Conservation (phyloP, 495 filamentous ascomycete species). For the Penicillium antarcticum region DNA sequence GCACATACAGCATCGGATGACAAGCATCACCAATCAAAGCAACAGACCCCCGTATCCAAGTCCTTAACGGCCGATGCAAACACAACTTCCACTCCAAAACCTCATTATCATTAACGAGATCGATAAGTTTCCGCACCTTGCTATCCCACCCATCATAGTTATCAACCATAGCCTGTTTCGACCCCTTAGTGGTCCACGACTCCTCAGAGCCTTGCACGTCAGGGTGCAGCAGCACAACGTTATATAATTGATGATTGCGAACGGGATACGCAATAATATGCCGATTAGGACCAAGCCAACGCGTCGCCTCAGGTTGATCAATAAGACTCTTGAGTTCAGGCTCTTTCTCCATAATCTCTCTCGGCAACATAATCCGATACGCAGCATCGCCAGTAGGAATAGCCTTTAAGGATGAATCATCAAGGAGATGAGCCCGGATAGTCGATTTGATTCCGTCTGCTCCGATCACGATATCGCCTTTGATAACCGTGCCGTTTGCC, state of each 20-base stretch:
- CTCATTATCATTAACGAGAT: conserved; percentile 42
- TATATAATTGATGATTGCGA: conserved; percentile 40
- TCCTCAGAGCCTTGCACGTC: conserved; percentile 36
- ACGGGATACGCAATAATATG: conserved; percentile 47
- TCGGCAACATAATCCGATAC: conserved; percentile 41
- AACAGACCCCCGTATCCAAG: conserved; percentile 55
- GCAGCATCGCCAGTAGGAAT: conserved; percentile 43
- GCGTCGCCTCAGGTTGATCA: conserved; percentile 35
- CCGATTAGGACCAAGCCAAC: conserved; percentile 41
- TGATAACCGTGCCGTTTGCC: conserved; percentile 29
- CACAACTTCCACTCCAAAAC: conserved; percentile 66
- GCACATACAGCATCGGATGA: conserved; percentile 58
- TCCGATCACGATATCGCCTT: conserved; percentile 40
- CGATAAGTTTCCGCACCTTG: conserved; percentile 33
- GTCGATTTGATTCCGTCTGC: conserved; percentile 49
- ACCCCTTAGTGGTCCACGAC: conserved; percentile 42
- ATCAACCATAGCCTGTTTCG: conserved; percentile 40
- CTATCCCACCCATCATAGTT: conserved; percentile 39
- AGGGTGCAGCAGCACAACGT: conserved; percentile 42
- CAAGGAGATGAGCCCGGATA: conserved; percentile 29
- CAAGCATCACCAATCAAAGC: conserved; percentile 66
- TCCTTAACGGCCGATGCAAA: conserved; percentile 52
- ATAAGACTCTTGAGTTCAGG: conserved; percentile 32
- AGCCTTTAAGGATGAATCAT: conserved; percentile 24
- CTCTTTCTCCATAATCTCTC: conserved; percentile 35